Evolutionary conservation across 768 basidiomycete species (phyloP).

Genomic region (Gloeopeniophorella convolvens): DNA sequence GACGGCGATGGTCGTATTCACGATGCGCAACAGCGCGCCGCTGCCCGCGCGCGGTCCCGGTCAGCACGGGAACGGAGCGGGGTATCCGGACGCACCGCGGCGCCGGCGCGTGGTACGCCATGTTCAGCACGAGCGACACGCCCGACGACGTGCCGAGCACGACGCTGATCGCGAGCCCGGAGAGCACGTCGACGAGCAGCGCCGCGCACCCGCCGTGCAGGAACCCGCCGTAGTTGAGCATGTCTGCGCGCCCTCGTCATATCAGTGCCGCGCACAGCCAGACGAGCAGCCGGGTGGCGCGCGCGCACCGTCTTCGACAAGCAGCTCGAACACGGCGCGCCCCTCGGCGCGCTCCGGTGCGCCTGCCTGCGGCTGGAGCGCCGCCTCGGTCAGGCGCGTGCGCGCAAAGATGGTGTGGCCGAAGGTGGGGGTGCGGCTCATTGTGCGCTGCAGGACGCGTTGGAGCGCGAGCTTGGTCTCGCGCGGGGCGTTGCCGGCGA

Average conservation of each 20-base stretch:
- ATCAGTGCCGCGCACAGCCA: neutral
- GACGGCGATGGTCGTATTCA: neutral
- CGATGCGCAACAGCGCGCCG: neutral
- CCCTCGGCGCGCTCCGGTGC: too few relatives aligned
- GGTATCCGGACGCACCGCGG: neutral
- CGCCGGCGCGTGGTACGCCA: slow-evolving; percentile 7
- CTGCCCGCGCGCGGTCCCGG: neutral
- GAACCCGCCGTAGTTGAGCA: neutral
- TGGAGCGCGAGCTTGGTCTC: too few relatives aligned
- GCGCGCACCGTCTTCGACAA: neutral
- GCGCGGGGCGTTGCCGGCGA: too few relatives aligned
- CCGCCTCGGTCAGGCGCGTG: too few relatives aligned
- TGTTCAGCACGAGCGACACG: neutral
- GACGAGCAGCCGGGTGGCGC: neutral
- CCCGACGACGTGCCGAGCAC: neutral
- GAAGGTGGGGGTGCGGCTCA: too few relatives aligned
- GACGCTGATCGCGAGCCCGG: neutral
- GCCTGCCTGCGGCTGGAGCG: too few relatives aligned
- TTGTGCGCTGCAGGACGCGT: too few relatives aligned
- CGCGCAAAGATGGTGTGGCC: too few relatives aligned
- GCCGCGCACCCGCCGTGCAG: slow-evolving; percentile 11
- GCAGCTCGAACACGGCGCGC: neutral
- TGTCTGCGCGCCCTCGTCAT: neutral
- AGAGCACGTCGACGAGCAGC: slow-evolving; percentile 1
- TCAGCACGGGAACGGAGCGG: neutral